These are phyloP conservation scores for Aspergillus uvarum DNA, from an alignment of 2,329 filamentous ascomycete genomes.

Conservation along the genomic window DNA sequence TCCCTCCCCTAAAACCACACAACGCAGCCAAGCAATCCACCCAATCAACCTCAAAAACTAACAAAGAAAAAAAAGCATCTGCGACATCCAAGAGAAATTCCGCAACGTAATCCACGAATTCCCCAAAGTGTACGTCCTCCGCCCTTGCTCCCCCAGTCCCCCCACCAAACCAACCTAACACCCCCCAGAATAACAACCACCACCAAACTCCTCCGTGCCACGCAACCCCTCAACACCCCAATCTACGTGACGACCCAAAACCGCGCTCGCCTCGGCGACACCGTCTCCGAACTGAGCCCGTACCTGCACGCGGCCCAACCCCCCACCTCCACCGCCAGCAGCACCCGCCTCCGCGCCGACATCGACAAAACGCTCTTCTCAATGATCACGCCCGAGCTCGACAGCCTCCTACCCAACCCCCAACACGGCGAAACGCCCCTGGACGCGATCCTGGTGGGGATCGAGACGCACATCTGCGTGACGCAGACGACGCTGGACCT, in stretches of 20 bases:
- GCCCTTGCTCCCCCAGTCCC: background rate
- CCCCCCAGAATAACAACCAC: conserved; percentile 60
- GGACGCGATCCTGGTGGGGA: conserved; percentile 78
- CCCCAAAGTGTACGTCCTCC: conserved; percentile 65
- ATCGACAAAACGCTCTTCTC: conserved; percentile 88
- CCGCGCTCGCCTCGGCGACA: conserved; percentile 72
- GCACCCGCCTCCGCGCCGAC: conserved; percentile 53
- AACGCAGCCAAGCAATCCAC: no score
- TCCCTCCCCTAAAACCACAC: no score
- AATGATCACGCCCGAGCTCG: conserved; percentile 75
- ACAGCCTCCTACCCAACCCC: conserved; percentile 33
- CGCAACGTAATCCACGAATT: conserved; percentile 79
- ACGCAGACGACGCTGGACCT: conserved; percentile 89
- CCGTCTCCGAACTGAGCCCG: conserved; percentile 69
- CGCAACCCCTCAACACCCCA: conserved; percentile 59
- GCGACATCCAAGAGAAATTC: conserved; percentile 95
- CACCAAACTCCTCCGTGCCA: conserved; percentile 67
- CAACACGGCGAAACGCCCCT: conserved; percentile 41
- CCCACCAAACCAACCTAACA: background rate
- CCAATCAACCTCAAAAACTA: background rate
- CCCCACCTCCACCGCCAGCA: conserved; percentile 2
- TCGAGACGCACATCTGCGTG: conserved; percentile 92
- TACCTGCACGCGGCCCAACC: conserved; percentile 32
- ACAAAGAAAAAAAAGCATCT: conserved; percentile 61
- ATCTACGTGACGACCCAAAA: conserved; percentile 86